phyloP scores from a whole-genome alignment of 139 green algal genomes.

The Tetradesmus obliquus region DNA sequence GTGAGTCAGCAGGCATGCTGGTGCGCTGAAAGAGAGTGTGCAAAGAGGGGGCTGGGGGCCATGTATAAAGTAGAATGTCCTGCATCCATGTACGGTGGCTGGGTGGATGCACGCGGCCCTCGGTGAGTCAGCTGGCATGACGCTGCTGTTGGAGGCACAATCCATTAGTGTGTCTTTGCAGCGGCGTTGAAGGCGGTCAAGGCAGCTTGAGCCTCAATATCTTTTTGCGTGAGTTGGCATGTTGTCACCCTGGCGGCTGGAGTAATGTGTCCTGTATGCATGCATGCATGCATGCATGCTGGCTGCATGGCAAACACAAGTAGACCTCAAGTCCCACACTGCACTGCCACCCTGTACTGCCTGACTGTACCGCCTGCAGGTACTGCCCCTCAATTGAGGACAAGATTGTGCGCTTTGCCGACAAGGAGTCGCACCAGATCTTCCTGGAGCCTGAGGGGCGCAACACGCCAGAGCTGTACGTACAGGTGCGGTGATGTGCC shows the following conservation, averaged over 20 bases:
- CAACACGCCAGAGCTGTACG: conserved; percentile 96
- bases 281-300: conserved; percentile 77
- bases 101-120: conserved; percentile 82
- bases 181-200: too few relatives aligned
- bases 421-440: conserved; percentile 96
- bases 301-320: conserved; percentile 87
- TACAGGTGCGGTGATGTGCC: conserved; percentile 64
- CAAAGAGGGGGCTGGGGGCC: too few relatives aligned
- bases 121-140: neutral
- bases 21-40: neutral
- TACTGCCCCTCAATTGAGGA: conserved; percentile 99
- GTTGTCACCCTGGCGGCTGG: too few relatives aligned
- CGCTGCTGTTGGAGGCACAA: neutral
- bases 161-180: too few relatives aligned
- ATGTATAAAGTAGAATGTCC: too few relatives aligned
- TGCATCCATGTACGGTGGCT: conserved; percentile 89
- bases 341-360: neutral
- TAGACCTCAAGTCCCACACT: conserved; percentile 46
- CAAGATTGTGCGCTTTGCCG: conserved; percentile 97
- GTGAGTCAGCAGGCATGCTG: neutral
- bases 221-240: too few relatives aligned
- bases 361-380: conserved; percentile 44
- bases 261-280: too few relatives aligned
- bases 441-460: conserved; percentile 97
- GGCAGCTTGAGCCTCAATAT: too few relatives aligned